Percentiles rank a stretch among this genome's conserved stretches.
phyloP scores from a whole-genome alignment of 257 asterid genomes.

The Capsicum pubescens region DNA sequence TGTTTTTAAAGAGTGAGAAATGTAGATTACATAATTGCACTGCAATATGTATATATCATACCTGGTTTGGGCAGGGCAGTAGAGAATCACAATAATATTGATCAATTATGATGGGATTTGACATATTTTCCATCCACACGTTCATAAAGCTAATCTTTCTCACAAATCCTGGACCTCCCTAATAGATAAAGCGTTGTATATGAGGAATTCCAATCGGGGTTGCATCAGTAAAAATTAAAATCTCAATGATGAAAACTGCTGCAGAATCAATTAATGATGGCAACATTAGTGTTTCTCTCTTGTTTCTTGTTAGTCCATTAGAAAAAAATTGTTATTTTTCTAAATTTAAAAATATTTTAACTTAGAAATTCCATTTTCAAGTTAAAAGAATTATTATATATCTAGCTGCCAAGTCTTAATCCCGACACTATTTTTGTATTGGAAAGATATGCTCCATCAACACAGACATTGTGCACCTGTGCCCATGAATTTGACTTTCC shows the following conservation, averaged over 20 bases:
- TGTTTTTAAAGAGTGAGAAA: no score
- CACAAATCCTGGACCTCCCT: slow-evolving; percentile 91
- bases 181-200: not conserved
- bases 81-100: slow-evolving; percentile 84
- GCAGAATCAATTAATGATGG: no score
- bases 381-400: not conserved
- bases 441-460: slow-evolving; percentile 54
- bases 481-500: slow-evolving; percentile 61
- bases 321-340: not conserved
- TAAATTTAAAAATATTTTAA: no score
- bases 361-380: not conserved
- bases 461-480: slow-evolving; percentile 60
- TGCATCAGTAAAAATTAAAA: no score
- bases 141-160: slow-evolving; percentile 66
- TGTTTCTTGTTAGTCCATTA: not conserved
- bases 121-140: slow-evolving; percentile 72
- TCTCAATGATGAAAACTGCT: no score
- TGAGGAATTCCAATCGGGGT: no score
- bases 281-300: no score
- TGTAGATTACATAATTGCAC: no score
- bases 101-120: slow-evolving; percentile 83
- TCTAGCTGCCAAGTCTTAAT: slow-evolving; percentile 93
- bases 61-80: slow-evolving; percentile 73
- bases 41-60: not conserved
- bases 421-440: slow-evolving; percentile 72